Evolutionary conservation across 139 green algal species (phyloP), one percentile per base, ranked within the genome.

Genomic region (Raphidocelis subcapitata): DNA sequence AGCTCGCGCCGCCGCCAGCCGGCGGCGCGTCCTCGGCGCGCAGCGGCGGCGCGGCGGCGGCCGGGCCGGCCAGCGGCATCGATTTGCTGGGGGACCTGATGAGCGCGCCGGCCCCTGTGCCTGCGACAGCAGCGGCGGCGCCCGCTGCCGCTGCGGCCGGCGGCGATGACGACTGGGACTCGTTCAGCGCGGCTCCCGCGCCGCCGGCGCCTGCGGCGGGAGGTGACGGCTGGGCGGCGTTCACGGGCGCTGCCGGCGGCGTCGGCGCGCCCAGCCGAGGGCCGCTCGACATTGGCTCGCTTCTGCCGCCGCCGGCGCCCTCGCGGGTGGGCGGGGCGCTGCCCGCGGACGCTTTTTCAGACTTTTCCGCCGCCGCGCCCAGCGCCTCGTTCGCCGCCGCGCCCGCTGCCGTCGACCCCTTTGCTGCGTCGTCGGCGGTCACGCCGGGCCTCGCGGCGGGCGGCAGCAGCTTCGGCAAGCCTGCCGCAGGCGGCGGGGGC

Each of bases 71-170:
- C 69, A 59, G 56, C 3, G 46, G 57, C 18, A 57, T 84, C 1
- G 87, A 90, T 59, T 64, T 86, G 55, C 77, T 92, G 29, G 69
- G 77, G 3, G 81, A 83, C 35, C 61, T 92, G 51, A 73, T 82
- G 15, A 69, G 28, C 18, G 36, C 37, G 3, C 29, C 33, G 2
- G 26, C 68, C 28, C 51, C 71, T 21, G 46, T 51, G 16, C 49
- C 74, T 36, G 67, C 74, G 35, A 35, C 41, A 44, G 67, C 63
- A 15, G 56, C 65, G 28, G 44, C 59, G 1, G 36, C 51, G 1
- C 49, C 52, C 18, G 51, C 21, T n/a, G 52, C 60, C n/a, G 49
- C 51, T 3, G 20, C 33, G 1, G 23, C 61, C 24, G 2, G 64
- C 49, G 0, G 3, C 36, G 35, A 16, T 31, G 56, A 64, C 36